These are phyloP conservation scores for Rhizophagus sp. DNA, from an alignment of 192 early-diverging fungal genomes.

Conservation along the genomic window DNA sequence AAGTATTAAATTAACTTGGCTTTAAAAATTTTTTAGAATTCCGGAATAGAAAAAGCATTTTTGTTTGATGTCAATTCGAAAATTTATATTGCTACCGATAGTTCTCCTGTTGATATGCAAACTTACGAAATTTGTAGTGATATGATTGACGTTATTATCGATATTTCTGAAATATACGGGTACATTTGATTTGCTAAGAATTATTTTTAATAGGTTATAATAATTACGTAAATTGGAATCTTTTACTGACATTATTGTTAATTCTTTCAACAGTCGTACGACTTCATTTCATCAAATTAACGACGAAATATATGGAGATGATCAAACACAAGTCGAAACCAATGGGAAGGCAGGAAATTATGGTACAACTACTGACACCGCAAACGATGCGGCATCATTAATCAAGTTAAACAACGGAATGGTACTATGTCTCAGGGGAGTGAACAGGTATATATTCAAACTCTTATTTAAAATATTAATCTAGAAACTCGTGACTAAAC, in stretches of 20 bases:
- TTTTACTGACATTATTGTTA: neutral
- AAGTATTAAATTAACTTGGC: neutral
- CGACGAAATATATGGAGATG: neutral
- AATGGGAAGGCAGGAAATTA: conserved; percentile 33
- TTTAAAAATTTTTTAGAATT: conserved; percentile 58
- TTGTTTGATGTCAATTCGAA: conserved; percentile 88
- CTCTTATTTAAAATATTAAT: conserved; percentile 6
- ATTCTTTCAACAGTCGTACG: neutral
- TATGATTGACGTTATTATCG: conserved; percentile 92
- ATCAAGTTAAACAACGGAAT: conserved; percentile 80
- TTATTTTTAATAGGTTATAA: conserved; percentile 13
- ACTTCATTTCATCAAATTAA: conserved; percentile 8
- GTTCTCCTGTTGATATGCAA: conserved; percentile 85
- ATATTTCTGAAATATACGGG: conserved; percentile 79
- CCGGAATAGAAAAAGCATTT: conserved; percentile 95
- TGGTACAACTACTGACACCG: conserved; percentile 37
- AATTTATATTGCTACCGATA: conserved; percentile 94
- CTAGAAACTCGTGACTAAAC: neutral
- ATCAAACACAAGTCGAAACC: conserved; percentile 13
- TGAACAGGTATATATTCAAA: conserved; percentile 63
- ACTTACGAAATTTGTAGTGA: conserved; percentile 92
- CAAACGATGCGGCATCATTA: conserved; percentile 60
- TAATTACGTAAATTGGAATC: neutral
- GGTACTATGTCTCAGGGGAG: conserved; percentile 73
- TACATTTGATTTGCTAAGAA: conserved; percentile 27